phyloP scores from a whole-genome alignment of 2,329 filamentous ascomycete species.

The Dothideomycetes sp. region DNA sequence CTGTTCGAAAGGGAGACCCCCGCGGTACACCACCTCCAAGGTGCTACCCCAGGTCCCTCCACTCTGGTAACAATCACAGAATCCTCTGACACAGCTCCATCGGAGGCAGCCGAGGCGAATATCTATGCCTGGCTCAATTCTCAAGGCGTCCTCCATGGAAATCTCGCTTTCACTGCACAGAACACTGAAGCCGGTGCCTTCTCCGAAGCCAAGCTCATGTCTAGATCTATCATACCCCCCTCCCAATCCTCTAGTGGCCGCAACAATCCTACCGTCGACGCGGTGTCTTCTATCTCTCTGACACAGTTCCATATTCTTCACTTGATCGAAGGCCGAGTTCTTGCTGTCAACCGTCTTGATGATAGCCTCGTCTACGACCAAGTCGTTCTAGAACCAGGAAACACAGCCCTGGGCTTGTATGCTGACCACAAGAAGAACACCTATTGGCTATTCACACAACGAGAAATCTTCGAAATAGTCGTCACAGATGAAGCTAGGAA shows the following conservation, averaged over 20 bases:
- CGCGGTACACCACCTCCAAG: slow-evolving; percentile 60
- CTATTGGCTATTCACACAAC: slow-evolving; percentile 87
- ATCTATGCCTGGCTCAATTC: slow-evolving; percentile 85
- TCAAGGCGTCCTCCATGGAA: slow-evolving; percentile 82
- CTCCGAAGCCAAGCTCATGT: slow-evolving; percentile 66
- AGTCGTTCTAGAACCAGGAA: slow-evolving; percentile 67
- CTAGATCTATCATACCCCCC: slow-evolving; percentile 62
- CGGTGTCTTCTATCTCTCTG: slow-evolving; percentile 69
- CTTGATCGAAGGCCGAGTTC: slow-evolving; percentile 70
- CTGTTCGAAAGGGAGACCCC: slow-evolving; percentile 84
- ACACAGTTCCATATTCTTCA: slow-evolving; percentile 91
- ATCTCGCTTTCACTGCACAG: slow-evolving; percentile 46
- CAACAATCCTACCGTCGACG: slow-evolving; percentile 57
- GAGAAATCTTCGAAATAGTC: slow-evolving; percentile 90
- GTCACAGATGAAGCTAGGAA: slow-evolving; percentile 84
- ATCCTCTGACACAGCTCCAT: slow-evolving; percentile 45
- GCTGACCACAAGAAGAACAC: slow-evolving; percentile 92
- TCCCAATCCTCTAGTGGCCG: slow-evolving; percentile 57
- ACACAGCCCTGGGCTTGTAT: slow-evolving; percentile 72
- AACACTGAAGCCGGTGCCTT: slow-evolving; percentile 56
- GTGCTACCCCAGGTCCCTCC: slow-evolving; percentile 49
- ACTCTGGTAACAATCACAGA: slow-evolving; percentile 71
- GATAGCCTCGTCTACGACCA: slow-evolving; percentile 83
- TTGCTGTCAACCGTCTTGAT: slow-evolving; percentile 80
- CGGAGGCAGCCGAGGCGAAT: slow-evolving; percentile 44